These are phyloP conservation scores for Trametes gibbosa DNA, from an alignment of 768 basidiomycete species.

Conservation along the genomic window DNA sequence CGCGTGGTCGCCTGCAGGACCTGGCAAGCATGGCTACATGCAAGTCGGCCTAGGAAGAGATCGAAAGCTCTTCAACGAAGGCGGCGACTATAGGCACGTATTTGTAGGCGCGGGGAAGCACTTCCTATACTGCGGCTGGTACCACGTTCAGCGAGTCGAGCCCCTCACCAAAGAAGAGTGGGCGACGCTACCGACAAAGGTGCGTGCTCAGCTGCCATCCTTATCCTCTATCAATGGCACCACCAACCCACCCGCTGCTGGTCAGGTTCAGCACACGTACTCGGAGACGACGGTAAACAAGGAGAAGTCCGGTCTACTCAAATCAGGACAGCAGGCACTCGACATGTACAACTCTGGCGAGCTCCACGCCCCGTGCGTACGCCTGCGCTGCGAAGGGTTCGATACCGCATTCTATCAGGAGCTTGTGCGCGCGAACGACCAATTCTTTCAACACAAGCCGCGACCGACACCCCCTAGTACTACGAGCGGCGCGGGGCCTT, in stretches of 20 bases:
- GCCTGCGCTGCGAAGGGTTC: conserved; percentile 44
- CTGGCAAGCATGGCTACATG: conserved; percentile 54
- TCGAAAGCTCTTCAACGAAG: conserved; percentile 36
- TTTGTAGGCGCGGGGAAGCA: conserved; percentile 43
- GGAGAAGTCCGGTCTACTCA: conserved; percentile 36
- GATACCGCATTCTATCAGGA: conserved; percentile 36
- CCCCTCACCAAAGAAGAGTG: conserved; percentile 47
- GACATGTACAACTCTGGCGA: conserved; percentile 45
- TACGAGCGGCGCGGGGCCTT: background rate
- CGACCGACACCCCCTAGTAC: background rate
- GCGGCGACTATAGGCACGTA: conserved; percentile 40
- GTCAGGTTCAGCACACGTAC: conserved; percentile 29
- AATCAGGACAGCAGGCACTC: conserved; percentile 34
- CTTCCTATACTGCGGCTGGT: conserved; percentile 47
- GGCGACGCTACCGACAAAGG: conserved; percentile 39
- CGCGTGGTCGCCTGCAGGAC: conserved; percentile 49
- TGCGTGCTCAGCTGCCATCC: conserved; percentile 23
- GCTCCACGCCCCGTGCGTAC: conserved; percentile 47
- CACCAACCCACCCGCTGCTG: background rate
- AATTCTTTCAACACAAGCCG: conserved; percentile 10
- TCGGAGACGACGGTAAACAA: conserved; percentile 34
- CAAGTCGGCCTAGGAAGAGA: conserved; percentile 52
- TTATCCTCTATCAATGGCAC: too few relatives aligned
- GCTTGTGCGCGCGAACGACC: conserved; percentile 17
- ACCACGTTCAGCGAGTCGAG: conserved; percentile 39